Conservation (phyloP, 2,329 filamentous ascomycete genomes). For the Sporothrix pseudoabietina region DNA sequence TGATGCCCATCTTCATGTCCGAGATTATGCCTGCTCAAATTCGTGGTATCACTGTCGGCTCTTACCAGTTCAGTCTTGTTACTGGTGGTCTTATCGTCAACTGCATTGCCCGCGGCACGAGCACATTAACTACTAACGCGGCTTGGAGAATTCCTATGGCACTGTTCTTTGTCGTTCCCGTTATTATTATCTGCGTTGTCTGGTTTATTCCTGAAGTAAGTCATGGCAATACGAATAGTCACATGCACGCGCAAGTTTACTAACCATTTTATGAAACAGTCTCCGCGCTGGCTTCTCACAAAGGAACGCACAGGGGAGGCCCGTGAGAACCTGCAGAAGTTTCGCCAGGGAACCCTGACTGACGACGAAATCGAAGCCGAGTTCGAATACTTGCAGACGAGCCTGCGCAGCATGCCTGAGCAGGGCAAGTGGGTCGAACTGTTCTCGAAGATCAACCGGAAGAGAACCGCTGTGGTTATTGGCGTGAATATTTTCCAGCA, state of each 20-base stretch:
- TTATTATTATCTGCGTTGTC: background rate
- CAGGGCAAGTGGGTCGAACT: slow-evolving; percentile 37
- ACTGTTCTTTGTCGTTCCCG: background rate
- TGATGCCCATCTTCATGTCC: slow-evolving; percentile 19
- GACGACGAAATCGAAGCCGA: slow-evolving; percentile 35
- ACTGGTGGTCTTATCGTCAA: background rate
- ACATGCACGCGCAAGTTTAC: background rate
- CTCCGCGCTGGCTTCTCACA: background rate
- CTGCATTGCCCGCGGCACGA: background rate
- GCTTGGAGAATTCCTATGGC: background rate
- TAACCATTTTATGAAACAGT: background rate
- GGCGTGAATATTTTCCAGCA: slow-evolving; percentile 42
- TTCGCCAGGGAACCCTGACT: background rate
- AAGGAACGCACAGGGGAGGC: background rate
- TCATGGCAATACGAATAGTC: background rate
- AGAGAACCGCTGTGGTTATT: slow-evolving; percentile 37
- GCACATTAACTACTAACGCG: background rate
- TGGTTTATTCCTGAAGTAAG: background rate
- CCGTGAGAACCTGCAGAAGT: background rate
- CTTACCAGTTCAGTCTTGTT: slow-evolving; percentile 25
- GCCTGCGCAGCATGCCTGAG: slow-evolving; percentile 33
- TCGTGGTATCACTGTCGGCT: slow-evolving; percentile 41
- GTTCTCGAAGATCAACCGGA: slow-evolving; percentile 35
- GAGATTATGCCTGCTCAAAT: slow-evolving; percentile 36
- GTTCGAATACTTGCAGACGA: slow-evolving; percentile 31